Evolutionary conservation across 345 rosid genomes (phyloP), one percentile per base, ranked within the genome.

Genomic region (Ceriops zippeliana): DNA sequence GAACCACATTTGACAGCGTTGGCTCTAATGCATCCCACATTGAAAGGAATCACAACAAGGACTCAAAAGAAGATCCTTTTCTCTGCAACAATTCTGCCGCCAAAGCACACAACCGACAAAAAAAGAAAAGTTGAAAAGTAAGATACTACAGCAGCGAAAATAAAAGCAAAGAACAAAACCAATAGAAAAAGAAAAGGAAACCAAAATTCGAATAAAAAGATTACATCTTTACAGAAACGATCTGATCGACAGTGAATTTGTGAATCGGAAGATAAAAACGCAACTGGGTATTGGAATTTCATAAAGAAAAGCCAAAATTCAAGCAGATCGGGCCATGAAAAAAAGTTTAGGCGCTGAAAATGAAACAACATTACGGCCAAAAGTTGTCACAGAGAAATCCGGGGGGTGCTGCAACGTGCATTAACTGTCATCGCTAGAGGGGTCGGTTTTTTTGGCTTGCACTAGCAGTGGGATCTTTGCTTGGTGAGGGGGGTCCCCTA

Each of bases 81-180:
- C 84, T 78, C 83, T 58, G 81, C 82, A 81, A 81, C 68, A 77
- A 79, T 68, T 86, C 92, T 87, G 89, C 80, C 84, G 80, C 86
- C 77, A 75, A 80, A 47, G 73, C 79, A 74, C 63, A 77, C 27
- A 71, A 31, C 52, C 71, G 77, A 31, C 7, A 34, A 34, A 34
- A 34, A 34, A 34, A 4, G 51, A 31, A n/a, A n/a, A 35, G 32
- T 42, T 42, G 49, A 58, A 82, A 78, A 71, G 80, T 83, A 75
- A 85, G 89, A 82, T 73, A 65, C 80, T 78, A 69, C 82, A 78
- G 86, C 76, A 72, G 69, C 75, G 66, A 76, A 80, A 49, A 22
- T 51, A 79, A 72, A 67, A 72, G 77, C 59, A 79, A 87, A 79
- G 76, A 62, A 68, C 24, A 58, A 58, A 81, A 69, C 71, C 68